These are phyloP conservation scores for Suillus luteus DNA, from an alignment of 768 basidiomycete genomes.

Conservation along the genomic window DNA sequence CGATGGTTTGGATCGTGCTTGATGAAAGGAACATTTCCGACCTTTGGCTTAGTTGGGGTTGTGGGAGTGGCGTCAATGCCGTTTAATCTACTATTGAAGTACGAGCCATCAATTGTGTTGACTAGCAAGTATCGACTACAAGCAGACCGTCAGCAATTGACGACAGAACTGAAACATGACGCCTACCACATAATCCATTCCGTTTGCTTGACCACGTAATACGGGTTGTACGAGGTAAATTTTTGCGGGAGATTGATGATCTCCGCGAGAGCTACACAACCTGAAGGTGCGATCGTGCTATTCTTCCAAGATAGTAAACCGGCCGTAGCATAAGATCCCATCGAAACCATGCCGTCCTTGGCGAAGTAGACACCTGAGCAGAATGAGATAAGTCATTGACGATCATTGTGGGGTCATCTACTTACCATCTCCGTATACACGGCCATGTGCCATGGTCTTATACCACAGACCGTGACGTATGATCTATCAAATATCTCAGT, in stretches of 20 bases:
- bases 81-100: background rate
- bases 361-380: constrained; percentile 65
- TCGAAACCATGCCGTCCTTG: constrained; percentile 54
- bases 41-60: background rate
- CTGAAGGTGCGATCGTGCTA: constrained; percentile 46
- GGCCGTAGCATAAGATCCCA: constrained; percentile 42
- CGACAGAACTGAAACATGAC: background rate
- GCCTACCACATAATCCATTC: constrained; percentile 72
- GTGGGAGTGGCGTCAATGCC: constrained; percentile 1
- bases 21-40: constrained; percentile 40
- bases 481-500: constrained; percentile 42
- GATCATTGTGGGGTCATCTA: background rate
- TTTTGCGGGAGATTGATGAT: constrained; percentile 59
- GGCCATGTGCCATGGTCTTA: constrained; percentile 54
- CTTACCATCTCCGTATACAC: constrained; percentile 64
- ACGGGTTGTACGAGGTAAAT: constrained; percentile 55
- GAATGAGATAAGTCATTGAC: background rate
- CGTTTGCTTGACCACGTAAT: constrained; percentile 63
- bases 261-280: constrained; percentile 63
- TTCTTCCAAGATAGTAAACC: constrained; percentile 48
- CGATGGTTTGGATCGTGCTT: constrained; percentile 43
- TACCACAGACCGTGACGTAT: constrained; percentile 74
- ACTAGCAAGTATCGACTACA: constrained; percentile 65
- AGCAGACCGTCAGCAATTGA: background rate
- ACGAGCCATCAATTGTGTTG: constrained; percentile 18